Base-by-base conservation (phyloP, 2,329 filamentous ascomycete genomes). In the Bimuria novae-zelandiae region DNA sequence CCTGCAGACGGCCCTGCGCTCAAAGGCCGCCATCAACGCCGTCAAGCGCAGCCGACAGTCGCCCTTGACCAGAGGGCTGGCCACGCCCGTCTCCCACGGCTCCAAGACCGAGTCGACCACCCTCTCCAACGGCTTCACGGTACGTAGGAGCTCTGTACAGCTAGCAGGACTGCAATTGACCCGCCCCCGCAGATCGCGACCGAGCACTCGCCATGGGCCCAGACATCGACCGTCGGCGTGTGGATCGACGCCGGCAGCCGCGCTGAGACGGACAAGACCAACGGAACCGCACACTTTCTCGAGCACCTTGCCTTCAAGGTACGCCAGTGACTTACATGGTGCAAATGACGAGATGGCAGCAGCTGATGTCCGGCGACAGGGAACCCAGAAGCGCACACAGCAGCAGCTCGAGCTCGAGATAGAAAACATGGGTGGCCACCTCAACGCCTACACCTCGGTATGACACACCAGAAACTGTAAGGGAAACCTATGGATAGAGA, bases 251-350 rank as follows among this genome's bases (percentile, higher is more conserved):
- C 95, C 77, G 94, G 94, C 76, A 97, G 92, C 79, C 86, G 94
- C 79, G 92, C 94, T 77, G 94, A 99, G 85, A 99, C 94, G 69
- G 88, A 94, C 80, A 92, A 92, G 86, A 97, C 90, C 75, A 99
- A 97, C 82, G 94, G 94, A 80, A 99, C 94, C 70, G 94, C 94
- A 74, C 94, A 99, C 83, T 99, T 99, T 84, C 87, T 99, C 71
- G 94, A 99, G 85, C 94, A 99, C 83, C 86, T 99, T 78, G 95
- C 95, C 70, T 99, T 99, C 88, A 99, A 99, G 90, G 92, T 96
- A 84, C 8, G 57, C 12, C 47, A 17, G 14, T 29, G 36, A 39
- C 49, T n/a, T n/a, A n/a, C n/a, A n/a, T n/a, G n/a, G n/a, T n/a
- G n/a, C n/a, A n/a, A n/a, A n/a, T n/a, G n/a, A n/a, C n/a, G n/a